phyloP scores from a whole-genome alignment of 2,329 filamentous ascomycete genomes.

The Clonostachys solani region DNA sequence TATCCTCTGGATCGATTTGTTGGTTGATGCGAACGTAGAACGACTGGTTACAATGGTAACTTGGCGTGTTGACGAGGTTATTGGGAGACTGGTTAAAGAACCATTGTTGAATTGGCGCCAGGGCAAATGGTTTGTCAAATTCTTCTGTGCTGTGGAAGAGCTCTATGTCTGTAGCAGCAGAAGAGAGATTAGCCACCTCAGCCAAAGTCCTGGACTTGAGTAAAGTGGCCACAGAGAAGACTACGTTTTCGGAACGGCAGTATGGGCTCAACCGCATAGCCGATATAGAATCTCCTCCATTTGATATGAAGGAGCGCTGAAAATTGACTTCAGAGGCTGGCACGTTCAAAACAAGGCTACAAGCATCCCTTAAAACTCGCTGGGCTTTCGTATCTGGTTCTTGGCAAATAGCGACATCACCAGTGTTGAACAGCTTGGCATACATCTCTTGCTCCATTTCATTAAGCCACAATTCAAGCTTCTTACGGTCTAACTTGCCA shows the following conservation, averaged over 20 bases:
- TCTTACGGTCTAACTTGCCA: neutral
- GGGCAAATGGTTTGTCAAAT: slow-evolving; percentile 29
- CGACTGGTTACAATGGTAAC: slow-evolving; percentile 7
- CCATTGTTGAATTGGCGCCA: slow-evolving; percentile 8
- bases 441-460: slow-evolving; percentile 20
- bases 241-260: slow-evolving; percentile 19
- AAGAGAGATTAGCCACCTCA: slow-evolving; percentile 15
- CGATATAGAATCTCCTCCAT: slow-evolving; percentile 36
- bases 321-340: no score
- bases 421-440: no score
- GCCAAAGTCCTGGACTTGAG: slow-evolving; percentile 19
- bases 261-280: slow-evolving; percentile 35
- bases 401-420: no score
- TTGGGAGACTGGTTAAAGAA: slow-evolving; percentile 1
- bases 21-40: slow-evolving; percentile 2
- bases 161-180: neutral
- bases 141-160: slow-evolving; percentile 23
- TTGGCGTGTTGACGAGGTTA: neutral
- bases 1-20: neutral
- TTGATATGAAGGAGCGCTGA: slow-evolving; percentile 22
- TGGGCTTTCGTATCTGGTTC: no score
- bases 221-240: slow-evolving; percentile 23
- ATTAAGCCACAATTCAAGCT: slow-evolving; percentile 32
- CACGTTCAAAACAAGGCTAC: no score
- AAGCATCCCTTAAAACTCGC: no score